Conservation (phyloP, 495 filamentous ascomycete species). For the Neurospora sp. region DNA sequence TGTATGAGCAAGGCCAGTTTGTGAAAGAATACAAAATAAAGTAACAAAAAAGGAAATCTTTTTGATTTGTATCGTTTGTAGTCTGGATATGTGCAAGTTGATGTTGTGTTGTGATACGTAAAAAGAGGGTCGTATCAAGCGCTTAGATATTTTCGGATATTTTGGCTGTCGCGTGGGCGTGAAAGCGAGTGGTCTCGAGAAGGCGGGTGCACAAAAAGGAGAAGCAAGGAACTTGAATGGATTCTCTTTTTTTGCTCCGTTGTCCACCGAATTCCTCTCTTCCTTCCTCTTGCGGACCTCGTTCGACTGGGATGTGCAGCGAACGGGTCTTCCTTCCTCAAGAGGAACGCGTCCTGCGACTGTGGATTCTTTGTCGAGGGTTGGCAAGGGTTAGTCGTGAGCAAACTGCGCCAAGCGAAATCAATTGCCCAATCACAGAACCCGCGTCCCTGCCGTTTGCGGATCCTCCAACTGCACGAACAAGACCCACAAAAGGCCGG, state of each 20-base stretch:
- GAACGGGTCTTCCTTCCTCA: background rate
- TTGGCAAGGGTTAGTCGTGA: background rate
- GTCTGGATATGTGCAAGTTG: background rate
- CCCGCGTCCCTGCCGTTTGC: background rate
- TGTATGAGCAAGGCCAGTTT: background rate
- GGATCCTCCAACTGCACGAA: background rate
- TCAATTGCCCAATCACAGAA: background rate
- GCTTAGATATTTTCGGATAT: background rate
- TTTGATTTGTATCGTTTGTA: background rate
- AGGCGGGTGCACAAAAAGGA: background rate
- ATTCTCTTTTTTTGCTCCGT: background rate
- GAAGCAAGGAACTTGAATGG: background rate
- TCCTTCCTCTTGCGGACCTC: background rate
- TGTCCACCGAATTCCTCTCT: background rate
- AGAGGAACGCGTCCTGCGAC: background rate
- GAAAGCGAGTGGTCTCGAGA: background rate
- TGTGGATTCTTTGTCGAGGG: background rate
- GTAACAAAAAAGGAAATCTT: background rate
- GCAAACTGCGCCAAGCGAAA: background rate
- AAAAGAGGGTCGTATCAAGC: background rate
- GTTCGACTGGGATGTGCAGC: background rate
- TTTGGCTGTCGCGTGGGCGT: background rate
- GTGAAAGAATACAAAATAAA: background rate
- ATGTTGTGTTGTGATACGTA: background rate
- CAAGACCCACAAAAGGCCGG: background rate